Evolutionary conservation across 495 filamentous ascomycete species (phyloP), one percentile per base, ranked within the genome.

Genomic region (Aspergillus olivimuriae): DNA sequence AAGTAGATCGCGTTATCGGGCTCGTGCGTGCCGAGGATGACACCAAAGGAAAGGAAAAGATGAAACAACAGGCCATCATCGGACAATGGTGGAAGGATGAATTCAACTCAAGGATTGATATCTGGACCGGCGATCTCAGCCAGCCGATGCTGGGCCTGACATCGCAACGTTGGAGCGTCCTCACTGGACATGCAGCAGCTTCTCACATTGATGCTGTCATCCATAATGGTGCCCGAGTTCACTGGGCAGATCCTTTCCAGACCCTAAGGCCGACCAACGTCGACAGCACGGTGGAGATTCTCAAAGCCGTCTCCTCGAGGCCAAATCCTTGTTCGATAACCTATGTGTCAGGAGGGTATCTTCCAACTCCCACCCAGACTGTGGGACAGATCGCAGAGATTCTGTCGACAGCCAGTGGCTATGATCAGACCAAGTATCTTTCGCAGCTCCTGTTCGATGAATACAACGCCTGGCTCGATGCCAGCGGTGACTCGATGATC

Each of bases 201-300:
- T 43, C 23, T 4, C 41, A 48, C 11, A 50, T 61, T 22, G 47
- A 56, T 23, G 46, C 53, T 4, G 50, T 65, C 10, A 63, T 66
- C 22, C 63, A 66, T 40, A 63, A 61, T 26, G 63, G 56, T 8
- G 62, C 63, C 11, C 4, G 26, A 14, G 61, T 66, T 16, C 43
- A 63, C 32, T 68, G 55, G 57, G 34, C 50, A 15, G 47, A 46
- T 8, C 30, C 21, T 15, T 62, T 47, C 23, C 30, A 28, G 18
- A 37, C 35, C 8, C 43, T 68, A 2, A 48, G 56, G 42, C 24
- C 43, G 1, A 40, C 43, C 10, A 68, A 68, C 43, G 50, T 64
- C 1, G 18, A 44, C 19, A 58, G 56, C 3, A 66, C 63, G 0
- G 20, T 46, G 4, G 35, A 48, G 4, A 44, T 65, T 9, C 45